Conservation (phyloP, 331 rosid genomes). For the Phaseolus coccineus region DNA sequence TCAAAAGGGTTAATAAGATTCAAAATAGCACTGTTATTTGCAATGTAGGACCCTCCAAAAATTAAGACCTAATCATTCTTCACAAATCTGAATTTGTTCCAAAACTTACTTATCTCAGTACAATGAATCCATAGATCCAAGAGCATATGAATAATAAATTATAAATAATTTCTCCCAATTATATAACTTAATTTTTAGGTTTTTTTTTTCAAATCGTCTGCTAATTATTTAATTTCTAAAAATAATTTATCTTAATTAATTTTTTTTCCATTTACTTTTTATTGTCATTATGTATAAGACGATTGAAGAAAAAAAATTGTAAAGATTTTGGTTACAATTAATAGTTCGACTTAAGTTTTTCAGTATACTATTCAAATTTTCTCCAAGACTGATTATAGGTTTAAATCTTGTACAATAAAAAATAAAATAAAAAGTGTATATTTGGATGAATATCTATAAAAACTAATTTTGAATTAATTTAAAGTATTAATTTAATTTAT, state of each 20-base stretch:
- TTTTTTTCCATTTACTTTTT: neutral
- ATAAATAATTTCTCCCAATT: neutral
- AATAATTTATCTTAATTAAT: neutral
- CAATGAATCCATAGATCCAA: neutral
- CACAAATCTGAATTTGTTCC: constrained; percentile 30
- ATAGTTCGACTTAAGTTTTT: too few relatives aligned
- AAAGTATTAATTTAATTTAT: too few relatives aligned
- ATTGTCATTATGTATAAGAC: neutral
- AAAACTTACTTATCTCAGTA: neutral
- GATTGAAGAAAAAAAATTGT: too few relatives aligned
- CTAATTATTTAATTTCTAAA: neutral
- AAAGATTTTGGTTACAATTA: too few relatives aligned
- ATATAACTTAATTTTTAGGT: too few relatives aligned
- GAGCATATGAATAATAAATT: neutral
- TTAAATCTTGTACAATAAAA: too few relatives aligned
- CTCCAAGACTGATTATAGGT: too few relatives aligned
- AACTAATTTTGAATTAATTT: too few relatives aligned
- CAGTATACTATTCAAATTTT: too few relatives aligned
- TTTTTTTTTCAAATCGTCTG: neutral
- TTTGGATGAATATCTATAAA: neutral
- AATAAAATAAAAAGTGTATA: neutral
- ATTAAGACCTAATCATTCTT: constrained; percentile 12
- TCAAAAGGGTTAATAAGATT: constrained; percentile 2
- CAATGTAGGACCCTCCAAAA: constrained; percentile 34
- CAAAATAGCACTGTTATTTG: constrained; percentile 29